Percentiles rank a stretch among this genome's conserved stretches.
Evolutionary conservation across 306 rosid species (phyloP).

Genomic region (Sophora flavescens): DNA sequence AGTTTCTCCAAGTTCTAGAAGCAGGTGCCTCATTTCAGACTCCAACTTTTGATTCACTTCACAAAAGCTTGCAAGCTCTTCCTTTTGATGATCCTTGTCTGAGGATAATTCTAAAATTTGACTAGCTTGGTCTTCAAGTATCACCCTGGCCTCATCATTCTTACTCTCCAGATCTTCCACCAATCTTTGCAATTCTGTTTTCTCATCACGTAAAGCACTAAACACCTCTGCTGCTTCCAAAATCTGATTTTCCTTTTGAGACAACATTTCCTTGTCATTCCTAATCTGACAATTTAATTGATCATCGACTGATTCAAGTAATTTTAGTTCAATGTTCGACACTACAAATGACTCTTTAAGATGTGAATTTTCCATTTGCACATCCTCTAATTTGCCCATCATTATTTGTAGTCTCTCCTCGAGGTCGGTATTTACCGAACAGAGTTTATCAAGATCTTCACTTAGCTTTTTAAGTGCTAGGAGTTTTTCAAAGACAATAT

Average conservation of each 20-base stretch:
- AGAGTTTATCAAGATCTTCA: conserved; percentile 57
- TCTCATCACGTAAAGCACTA: conserved; percentile 56
- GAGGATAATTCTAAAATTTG: conserved; percentile 60
- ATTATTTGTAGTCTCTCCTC: conserved; percentile 64
- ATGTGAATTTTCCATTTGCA: conserved; percentile 57
- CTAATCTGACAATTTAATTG: conserved; percentile 63
- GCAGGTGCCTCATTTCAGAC: conserved; percentile 51
- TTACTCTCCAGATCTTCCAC: conserved; percentile 57
- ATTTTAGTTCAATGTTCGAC: conserved; percentile 60
- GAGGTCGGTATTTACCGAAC: conserved; percentile 56
- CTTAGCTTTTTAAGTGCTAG: conserved; percentile 60
- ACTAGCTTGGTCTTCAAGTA: conserved; percentile 60
- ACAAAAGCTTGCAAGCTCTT: conserved; percentile 52
- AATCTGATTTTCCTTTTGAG: conserved; percentile 66
- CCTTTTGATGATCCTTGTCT: conserved; percentile 53
- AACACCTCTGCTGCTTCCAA: conserved; percentile 59
- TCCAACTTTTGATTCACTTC: conserved; percentile 69
- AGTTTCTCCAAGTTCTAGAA: conserved; percentile 54
- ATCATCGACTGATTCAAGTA: conserved; percentile 59
- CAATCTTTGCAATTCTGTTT: conserved; percentile 59
- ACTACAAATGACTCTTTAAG: conserved; percentile 67
- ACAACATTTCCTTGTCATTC: conserved; percentile 55
- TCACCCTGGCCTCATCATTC: conserved; percentile 59
- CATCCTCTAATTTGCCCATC: conserved; percentile 60
- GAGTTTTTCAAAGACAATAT: conserved; percentile 61